Evolutionary conservation across 2,329 filamentous ascomycete species (phyloP).

Genomic region (Pseudogymnoascus sp.): DNA sequence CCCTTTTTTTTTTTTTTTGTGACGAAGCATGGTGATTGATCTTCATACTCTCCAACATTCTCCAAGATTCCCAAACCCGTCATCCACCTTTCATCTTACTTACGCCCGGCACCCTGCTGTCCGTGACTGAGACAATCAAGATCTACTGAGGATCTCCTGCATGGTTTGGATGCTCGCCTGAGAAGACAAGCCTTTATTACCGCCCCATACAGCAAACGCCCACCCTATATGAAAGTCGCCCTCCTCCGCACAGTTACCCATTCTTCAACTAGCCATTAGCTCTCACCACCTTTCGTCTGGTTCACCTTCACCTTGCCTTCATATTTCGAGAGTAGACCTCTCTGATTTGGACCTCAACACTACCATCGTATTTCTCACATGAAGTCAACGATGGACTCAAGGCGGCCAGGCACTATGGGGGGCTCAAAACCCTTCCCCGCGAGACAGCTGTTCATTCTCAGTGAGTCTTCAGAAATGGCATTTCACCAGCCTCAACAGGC

Average conservation of each 20-base stretch:
- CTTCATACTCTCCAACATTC: neutral
- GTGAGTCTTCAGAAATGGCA: conserved; percentile 28
- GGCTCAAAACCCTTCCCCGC: conserved; percentile 28
- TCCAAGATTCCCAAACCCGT: neutral
- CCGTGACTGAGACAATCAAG: neutral
- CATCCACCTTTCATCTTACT: conserved; percentile 4
- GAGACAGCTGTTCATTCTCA: conserved; percentile 42
- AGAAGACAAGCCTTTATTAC: neutral
- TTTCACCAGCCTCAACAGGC: neutral
- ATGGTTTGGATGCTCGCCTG: conserved; percentile 1
- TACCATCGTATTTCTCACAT: neutral
- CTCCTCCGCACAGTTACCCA: neutral
- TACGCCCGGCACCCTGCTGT: neutral
- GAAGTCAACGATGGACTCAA: neutral
- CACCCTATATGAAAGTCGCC: conserved; percentile 1
- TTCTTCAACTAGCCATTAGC: neutral
- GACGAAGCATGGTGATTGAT: neutral
- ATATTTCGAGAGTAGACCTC: neutral
- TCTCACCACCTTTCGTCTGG: neutral
- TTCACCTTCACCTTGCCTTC: neutral
- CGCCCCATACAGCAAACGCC: neutral
- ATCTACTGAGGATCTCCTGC: neutral
- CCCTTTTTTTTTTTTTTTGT: conserved; percentile 6
- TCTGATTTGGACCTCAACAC: neutral
- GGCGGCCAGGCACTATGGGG: conserved; percentile 21